Conservation (phyloP, 1,139 yeast species). For the Ogataea hybrid region DNA sequence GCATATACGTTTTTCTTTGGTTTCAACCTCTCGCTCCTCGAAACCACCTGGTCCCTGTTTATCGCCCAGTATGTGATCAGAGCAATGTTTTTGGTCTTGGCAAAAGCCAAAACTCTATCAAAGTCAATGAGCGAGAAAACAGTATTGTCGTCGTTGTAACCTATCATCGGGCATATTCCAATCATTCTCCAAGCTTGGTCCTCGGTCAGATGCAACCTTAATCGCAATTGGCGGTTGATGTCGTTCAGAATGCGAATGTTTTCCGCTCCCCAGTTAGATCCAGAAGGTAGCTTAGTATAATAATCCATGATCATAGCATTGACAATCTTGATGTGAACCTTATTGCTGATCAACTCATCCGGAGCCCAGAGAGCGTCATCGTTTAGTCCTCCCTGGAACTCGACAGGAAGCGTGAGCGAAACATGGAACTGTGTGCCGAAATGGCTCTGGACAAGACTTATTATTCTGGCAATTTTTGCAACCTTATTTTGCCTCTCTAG, state of each 20-base stretch:
- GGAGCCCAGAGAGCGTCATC: slow-evolving; percentile 16
- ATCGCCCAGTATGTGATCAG: slow-evolving; percentile 30
- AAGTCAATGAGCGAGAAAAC: slow-evolving; percentile 23
- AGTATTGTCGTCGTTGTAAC: slow-evolving; percentile 29
- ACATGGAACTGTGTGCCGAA: slow-evolving; percentile 11
- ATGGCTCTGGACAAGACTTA: slow-evolving; percentile 12
- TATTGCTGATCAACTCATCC: slow-evolving; percentile 5
- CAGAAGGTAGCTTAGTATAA: slow-evolving; percentile 23
- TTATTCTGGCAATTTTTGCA: slow-evolving; percentile 15
- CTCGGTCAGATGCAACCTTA: slow-evolving; percentile 7
- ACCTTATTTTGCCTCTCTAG: slow-evolving; percentile 13
- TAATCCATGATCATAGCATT: slow-evolving; percentile 33
- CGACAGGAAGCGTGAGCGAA: slow-evolving; percentile 30
- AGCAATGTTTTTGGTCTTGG: slow-evolving; percentile 20
- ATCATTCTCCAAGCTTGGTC: slow-evolving; percentile 21
- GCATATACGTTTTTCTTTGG: slow-evolving; percentile 15
- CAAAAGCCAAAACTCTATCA: slow-evolving; percentile 21
- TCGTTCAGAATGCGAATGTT: slow-evolving; percentile 22
- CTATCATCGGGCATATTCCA: slow-evolving; percentile 34
- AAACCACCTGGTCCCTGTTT: slow-evolving; percentile 29
- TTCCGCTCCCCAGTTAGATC: slow-evolving; percentile 26
- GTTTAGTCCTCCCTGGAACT: slow-evolving; percentile 23
- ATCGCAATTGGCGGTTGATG: slow-evolving; percentile 15
- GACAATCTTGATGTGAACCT: slow-evolving; percentile 14
- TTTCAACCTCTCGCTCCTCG: slow-evolving; percentile 9